Conservation (phyloP, 768 basidiomycete genomes). For the Dacryopinax primogenitus region DNA sequence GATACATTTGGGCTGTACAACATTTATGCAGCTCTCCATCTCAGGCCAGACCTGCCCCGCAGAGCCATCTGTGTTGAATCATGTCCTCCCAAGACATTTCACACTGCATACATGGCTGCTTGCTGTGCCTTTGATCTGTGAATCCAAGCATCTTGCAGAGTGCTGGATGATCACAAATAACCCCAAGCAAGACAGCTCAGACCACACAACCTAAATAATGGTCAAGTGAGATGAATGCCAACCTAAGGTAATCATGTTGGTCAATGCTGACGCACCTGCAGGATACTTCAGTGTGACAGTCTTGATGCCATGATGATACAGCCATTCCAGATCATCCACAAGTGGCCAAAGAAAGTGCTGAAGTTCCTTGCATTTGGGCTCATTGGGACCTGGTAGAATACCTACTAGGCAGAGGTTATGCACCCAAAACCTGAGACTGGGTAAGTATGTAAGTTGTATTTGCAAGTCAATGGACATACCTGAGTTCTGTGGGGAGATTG, state of each 20-base stretch:
- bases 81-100: constrained; percentile 17
- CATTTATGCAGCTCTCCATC: not conserved
- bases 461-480: not conserved
- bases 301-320: not conserved
- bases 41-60: not conserved
- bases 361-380: not conserved
- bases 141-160: constrained; percentile 8
- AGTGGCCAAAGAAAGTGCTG: not conserved
- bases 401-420: not conserved
- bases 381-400: not conserved
- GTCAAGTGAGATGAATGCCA: not conserved
- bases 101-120: constrained; percentile 23
- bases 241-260: not conserved
- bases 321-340: not conserved
- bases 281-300: not conserved
- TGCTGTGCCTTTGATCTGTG: constrained; percentile 11
- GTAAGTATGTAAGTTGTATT: not conserved
- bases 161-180: constrained; percentile 1
- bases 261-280: not conserved
- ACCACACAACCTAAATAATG: not conserved
- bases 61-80: not conserved
- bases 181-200: not conserved
- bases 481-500: not conserved
- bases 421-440: not conserved
- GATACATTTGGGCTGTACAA: not conserved